A percentile compares a stretch with the other conserved stretches of the same genome.
These are phyloP conservation scores for Cytospora schulzeri DNA, from an alignment of 2,329 filamentous ascomycete genomes.

Conservation along the genomic window DNA sequence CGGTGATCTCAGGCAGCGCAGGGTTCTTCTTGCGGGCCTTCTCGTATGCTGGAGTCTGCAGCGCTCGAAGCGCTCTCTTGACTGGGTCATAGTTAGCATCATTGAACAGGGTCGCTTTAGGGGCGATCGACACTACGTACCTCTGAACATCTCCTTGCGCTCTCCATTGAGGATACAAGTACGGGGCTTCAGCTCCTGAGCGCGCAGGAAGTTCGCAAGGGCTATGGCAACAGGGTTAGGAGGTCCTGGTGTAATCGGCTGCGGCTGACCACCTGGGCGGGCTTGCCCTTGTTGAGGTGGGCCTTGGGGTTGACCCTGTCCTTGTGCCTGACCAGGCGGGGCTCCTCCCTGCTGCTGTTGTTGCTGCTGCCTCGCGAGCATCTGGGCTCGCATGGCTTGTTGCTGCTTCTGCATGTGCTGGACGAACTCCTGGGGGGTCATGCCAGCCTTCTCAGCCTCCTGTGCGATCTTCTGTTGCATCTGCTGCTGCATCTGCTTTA, in stretches of 20 bases:
- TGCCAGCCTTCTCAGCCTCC: conserved; percentile 81
- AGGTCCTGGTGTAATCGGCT: conserved; percentile 74
- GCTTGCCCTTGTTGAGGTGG: conserved; percentile 39
- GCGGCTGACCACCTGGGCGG: conserved; percentile 52
- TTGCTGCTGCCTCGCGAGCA: conserved; percentile 38
- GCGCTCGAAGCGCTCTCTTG: conserved; percentile 89
- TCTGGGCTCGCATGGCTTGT: conserved; percentile 50
- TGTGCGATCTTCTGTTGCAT: conserved; percentile 79
- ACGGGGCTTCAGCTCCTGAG: conserved; percentile 83
- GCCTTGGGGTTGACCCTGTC: conserved; percentile 38
- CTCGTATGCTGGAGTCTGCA: conserved; percentile 85
- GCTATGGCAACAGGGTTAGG: conserved; percentile 88
- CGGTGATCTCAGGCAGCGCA: conserved; percentile 82
- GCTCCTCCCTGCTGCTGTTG: conserved; percentile 40
- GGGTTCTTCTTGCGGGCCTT: conserved; percentile 91
- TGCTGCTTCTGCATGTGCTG: conserved; percentile 65
- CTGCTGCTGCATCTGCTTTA: conserved; percentile 23
- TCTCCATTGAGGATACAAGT: conserved; percentile 95
- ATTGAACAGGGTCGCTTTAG: not conserved
- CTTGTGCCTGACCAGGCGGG: conserved; percentile 35
- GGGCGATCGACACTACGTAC: conserved; percentile 46
- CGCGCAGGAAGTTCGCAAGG: conserved; percentile 82
- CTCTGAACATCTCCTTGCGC: conserved; percentile 97
- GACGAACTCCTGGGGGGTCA: conserved; percentile 84
- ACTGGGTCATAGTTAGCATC: conserved; percentile 55